A percentile compares a stretch with the other conserved stretches of the same genome.
These are phyloP conservation scores for Globisporangium cederbergense DNA, from an alignment of 352 stramenopile genomes.

Conservation along the genomic window DNA sequence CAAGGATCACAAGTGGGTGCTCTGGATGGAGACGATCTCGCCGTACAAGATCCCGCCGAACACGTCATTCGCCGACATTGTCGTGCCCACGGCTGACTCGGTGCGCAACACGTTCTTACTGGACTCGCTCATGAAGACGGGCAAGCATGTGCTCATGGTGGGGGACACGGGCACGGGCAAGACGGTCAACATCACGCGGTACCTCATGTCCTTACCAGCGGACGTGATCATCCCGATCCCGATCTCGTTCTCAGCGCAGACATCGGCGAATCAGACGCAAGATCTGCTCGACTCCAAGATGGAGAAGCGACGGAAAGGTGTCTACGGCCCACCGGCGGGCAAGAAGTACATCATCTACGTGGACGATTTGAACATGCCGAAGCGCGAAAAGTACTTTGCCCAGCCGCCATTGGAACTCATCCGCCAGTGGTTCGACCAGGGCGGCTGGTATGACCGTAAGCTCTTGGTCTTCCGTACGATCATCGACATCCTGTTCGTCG, in stretches of 20 bases:
- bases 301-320: constrained; percentile 91
- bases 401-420: constrained; percentile 95
- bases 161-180: constrained; percentile 94
- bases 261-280: constrained; percentile 90
- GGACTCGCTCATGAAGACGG: constrained; percentile 73
- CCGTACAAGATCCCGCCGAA: constrained; percentile 69
- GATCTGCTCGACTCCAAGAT: constrained; percentile 91
- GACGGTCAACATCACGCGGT: constrained; percentile 91
- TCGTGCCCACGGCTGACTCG: constrained; percentile 92
- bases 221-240: constrained; percentile 89
- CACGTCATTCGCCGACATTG: constrained; percentile 88
- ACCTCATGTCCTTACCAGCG: constrained; percentile 83
- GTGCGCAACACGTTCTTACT: constrained; percentile 93
- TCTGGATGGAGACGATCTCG: constrained; percentile 92
- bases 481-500: constrained; percentile 88
- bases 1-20: constrained; percentile 88
- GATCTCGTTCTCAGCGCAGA: constrained; percentile 92
- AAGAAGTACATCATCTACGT: constrained; percentile 95
- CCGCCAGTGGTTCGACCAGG: constrained; percentile 93
- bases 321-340: constrained; percentile 88
- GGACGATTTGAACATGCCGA: constrained; percentile 96
- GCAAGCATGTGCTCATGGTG: constrained; percentile 94
- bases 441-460: constrained; percentile 94
- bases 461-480: constrained; percentile 88
- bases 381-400: constrained; percentile 92